Percentiles rank a stretch among this genome's conserved stretches.
Evolutionary conservation across 371 early-diverging fungal species (phyloP).

Genomic region (Apophysomyces elegans): DNA sequence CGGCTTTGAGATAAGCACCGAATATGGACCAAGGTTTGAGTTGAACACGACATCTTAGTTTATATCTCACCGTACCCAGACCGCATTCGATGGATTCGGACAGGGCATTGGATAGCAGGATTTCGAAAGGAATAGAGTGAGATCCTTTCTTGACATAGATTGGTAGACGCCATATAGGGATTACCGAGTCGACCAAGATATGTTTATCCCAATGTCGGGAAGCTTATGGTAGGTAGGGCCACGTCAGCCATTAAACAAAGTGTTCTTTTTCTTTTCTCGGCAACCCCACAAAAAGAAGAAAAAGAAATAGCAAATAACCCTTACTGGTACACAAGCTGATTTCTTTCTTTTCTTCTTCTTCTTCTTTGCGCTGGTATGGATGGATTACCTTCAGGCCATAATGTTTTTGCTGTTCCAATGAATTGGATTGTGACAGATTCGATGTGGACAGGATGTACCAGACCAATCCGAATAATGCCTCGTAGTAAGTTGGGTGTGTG

Average conservation of each 20-base stretch:
- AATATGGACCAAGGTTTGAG: conserved; percentile 30
- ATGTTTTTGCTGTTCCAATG: conserved; percentile 43
- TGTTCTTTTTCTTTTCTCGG: not conserved
- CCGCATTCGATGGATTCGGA: conserved; percentile 53
- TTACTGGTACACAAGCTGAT: too few species aligned
- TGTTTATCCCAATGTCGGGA: conserved; percentile 45
- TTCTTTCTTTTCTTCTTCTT: too few species aligned
- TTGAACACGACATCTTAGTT: conserved; percentile 38
- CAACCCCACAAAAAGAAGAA: conserved; percentile 11
- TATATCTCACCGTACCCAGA: conserved; percentile 41
- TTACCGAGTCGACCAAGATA: conserved; percentile 35
- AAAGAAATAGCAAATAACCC: not conserved
- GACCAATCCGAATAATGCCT: conserved; percentile 35
- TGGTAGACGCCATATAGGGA: conserved; percentile 37
- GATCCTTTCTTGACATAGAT: conserved; percentile 33
- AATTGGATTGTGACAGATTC: conserved; percentile 40
- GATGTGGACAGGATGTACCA: conserved; percentile 26
- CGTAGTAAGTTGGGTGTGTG: conserved; percentile 41
- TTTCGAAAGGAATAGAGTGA: conserved; percentile 47
- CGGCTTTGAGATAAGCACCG: conserved; percentile 13
- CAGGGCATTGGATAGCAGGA: conserved; percentile 42
- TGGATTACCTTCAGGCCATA: conserved; percentile 47
- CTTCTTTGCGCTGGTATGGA: too few species aligned
- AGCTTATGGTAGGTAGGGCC: conserved; percentile 16
- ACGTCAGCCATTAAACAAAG: not conserved